Base-by-base conservation (phyloP, 148 eudicot species). In the Nepenthes gracilis region DNA sequence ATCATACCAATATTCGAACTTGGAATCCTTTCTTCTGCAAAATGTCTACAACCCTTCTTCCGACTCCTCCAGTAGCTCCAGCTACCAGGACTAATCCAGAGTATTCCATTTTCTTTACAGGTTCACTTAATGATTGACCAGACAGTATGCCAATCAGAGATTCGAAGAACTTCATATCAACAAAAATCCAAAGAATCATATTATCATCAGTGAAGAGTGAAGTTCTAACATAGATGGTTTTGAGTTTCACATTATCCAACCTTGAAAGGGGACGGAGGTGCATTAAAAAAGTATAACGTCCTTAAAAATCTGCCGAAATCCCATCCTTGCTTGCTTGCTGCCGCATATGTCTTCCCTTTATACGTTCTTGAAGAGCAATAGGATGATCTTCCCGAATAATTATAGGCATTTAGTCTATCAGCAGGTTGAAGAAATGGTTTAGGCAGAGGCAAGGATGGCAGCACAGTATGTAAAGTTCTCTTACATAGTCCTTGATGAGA, bases 11-110 rank as follows among this genome's bases (percentile, higher is more conserved):
- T 37, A 74, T 92, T 76, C 89, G 80, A 36, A 93, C 95, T 7
- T 83, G 84, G 43, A 80, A 33, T 64, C 95, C 95, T 73, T 77
- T 93, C 54, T 75, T 82, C 52, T 85, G 87, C 62, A 93, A 72
- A 60, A 78, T 65, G 67, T 89, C 88, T 23, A 93, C 97, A 38
- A 89, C 95, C 74, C 99, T 86, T 82, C 95, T 81, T 56, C 99
- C 99, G 48, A 93, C 97, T 54, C 99, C 99, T 68, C 99, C 99
- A 56, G 99, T 93, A 61, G 92, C 99, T 70, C 96, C 99, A 43
- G 75, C 86, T 70, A 93, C 99, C 54, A 93, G 78, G 54, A 81
- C 70, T 53, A 84, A 76, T 64, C 86, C 92, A 66, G 95, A 84
- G 62, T 85, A 64, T 53, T 81, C 87, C 99, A 89, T 89, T 48